A percentile compares a stretch with the other conserved stretches of the same genome.
Conservation (phyloP, 345 rosid genomes). For the Nasturtium officinale region DNA sequence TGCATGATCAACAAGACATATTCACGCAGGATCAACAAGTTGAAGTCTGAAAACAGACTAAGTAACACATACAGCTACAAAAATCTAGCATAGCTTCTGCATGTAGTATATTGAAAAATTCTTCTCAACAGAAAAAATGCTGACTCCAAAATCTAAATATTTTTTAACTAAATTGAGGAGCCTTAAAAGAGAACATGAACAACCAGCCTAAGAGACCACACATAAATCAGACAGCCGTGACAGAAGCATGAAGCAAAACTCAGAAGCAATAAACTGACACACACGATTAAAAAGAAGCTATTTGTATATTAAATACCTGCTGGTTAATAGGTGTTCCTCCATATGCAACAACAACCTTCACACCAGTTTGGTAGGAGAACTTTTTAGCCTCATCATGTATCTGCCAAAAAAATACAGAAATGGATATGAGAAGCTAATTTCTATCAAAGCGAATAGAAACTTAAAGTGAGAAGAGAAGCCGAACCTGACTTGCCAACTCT, state of each 20-base stretch:
- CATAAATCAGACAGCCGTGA: conserved; percentile 11
- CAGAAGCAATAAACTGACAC: neutral
- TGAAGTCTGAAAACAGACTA: neutral
- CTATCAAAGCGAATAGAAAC: conserved; percentile 14
- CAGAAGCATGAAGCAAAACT: neutral
- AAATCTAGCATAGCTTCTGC: conserved; percentile 1
- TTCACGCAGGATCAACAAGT: neutral
- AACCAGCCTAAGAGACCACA: conserved; percentile 12
- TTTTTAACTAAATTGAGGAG: neutral
- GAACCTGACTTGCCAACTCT: conserved; percentile 95
- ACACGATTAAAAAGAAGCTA: neutral
- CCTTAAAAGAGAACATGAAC: neutral
- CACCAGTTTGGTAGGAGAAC: conserved; percentile 97
- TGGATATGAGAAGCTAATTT: conserved; percentile 23
- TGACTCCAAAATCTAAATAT: conserved; percentile 8
- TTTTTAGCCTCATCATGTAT: conserved; percentile 97
- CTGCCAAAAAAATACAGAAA: conserved; percentile 49
- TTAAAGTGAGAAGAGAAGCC: conserved; percentile 28
- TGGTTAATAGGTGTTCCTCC: conserved; percentile 96
- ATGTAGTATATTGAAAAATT: neutral
- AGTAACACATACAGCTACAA: neutral
- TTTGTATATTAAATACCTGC: conserved; percentile 53
- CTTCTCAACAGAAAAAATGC: conserved; percentile 9
- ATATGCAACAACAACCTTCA: conserved; percentile 94
- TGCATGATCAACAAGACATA: neutral